Evolutionary conservation across 495 filamentous ascomycete species (phyloP), one percentile per base, ranked within the genome.

Genomic region (Penicillium herquei): DNA sequence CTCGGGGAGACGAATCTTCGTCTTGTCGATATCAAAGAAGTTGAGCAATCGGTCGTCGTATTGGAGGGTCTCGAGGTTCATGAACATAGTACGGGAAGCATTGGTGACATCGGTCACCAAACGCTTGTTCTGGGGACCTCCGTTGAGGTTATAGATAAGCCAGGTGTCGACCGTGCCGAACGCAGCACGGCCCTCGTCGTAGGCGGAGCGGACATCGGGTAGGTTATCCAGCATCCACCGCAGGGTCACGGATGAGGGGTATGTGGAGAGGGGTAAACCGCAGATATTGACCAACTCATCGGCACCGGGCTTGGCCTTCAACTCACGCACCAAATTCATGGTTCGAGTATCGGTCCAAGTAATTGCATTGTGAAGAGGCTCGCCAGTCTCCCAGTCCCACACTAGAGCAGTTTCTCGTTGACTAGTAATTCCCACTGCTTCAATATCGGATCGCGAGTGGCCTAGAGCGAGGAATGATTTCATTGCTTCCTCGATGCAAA

Each of bases 101-200:
- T 98, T 98, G 45, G 91, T 95, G 13, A 87, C 85, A 69, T 98
- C 93, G 3, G 93, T 94, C 45, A 98, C 89, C 58, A 89, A 84
- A 43, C 89, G 67, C 46, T 81, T 78, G 39, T 84, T 84, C 46
- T 84, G 73, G 18, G 78, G 81, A n/a, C 89, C 90, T 51, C 92
- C 92, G 65, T 96, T 96, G 39, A 98, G 80, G 63, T 88, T 87
- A 71, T 92, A 96, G 13, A 96, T 81, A 48, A 98, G 75, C 93
- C 93, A 98, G 1, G 86, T 85, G 67, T 98, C 93, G 52, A 96
- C 86, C n/a, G 93, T 96, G 42, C 93, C 92, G 61, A 98, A 96
- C 17, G 89, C 86, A 26, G 95, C 81, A 7, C 87, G 86, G 21
- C 88, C 84, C 39, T 87, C 85, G 18, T 93, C 86, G 69, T 96